phyloP scores from a whole-genome alignment of 306 rosid genomes.

The Gastrolobium bilobum region DNA sequence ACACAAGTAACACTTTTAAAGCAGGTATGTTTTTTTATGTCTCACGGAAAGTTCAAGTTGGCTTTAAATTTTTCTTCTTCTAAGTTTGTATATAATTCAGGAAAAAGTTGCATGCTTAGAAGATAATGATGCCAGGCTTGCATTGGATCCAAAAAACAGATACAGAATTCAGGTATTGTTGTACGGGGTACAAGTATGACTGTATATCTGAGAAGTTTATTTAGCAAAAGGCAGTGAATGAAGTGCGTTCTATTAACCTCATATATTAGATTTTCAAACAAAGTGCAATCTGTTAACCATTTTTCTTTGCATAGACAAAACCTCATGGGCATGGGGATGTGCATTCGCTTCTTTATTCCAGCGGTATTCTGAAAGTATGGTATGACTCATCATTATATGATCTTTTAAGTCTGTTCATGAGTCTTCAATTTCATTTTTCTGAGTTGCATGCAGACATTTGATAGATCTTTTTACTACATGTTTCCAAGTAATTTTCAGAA shows the following conservation, averaged over 20 bases:
- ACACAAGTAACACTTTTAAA: slow-evolving; percentile 91
- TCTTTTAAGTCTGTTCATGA: slow-evolving; percentile 36
- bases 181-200: slow-evolving; percentile 15
- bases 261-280: slow-evolving; percentile 25
- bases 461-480: slow-evolving; percentile 9
- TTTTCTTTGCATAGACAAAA: slow-evolving; percentile 77
- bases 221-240: slow-evolving; percentile 28
- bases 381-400: slow-evolving; percentile 53
- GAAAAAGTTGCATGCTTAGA: slow-evolving; percentile 98
- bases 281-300: slow-evolving; percentile 44
- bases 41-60: slow-evolving; percentile 34
- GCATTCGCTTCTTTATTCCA: slow-evolving; percentile 91
- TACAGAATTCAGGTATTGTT: slow-evolving; percentile 88
- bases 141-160: slow-evolving; percentile 77
- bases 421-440: slow-evolving; percentile 26
- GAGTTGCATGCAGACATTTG: slow-evolving; percentile 27
- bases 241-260: neutral
- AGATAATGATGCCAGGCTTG: slow-evolving; percentile 96
- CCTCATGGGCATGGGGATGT: slow-evolving; percentile 99
- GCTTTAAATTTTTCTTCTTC: slow-evolving; percentile 28
- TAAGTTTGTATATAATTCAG: slow-evolving; percentile 56
- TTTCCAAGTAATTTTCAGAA: slow-evolving; percentile 19
- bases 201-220: slow-evolving; percentile 33
- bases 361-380: slow-evolving; percentile 90
- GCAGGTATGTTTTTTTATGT: slow-evolving; percentile 68